Conservation (phyloP, 495 filamentous ascomycete species). For the Xylaria curta region DNA sequence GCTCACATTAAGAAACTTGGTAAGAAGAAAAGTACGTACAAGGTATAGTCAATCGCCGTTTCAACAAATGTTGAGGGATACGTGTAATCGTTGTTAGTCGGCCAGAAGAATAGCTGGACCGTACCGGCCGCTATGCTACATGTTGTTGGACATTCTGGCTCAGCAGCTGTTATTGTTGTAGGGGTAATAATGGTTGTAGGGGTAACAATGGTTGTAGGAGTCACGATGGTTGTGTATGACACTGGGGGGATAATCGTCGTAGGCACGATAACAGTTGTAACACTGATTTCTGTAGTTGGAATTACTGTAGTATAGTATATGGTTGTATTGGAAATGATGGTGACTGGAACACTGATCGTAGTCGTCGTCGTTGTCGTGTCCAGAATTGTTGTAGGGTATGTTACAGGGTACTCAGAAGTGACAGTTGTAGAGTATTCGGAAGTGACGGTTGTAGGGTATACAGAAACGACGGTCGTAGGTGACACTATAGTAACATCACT, state of each 20-base stretch:
- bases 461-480: constrained; percentile 5
- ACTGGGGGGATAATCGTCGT: constrained; percentile 26
- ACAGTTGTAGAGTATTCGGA: not conserved
- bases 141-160: constrained; percentile 32
- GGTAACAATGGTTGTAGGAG: constrained; percentile 18
- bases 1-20: not conserved
- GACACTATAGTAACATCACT: not conserved
- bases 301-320: constrained; percentile 22
- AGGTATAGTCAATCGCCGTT: constrained; percentile 40
- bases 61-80: constrained; percentile 45
- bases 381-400: not conserved
- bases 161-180: not conserved
- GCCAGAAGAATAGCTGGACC: constrained; percentile 46
- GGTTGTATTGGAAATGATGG: not conserved
- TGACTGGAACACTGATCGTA: not conserved
- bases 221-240: not conserved
- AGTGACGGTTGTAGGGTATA: not conserved
- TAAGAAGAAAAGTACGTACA: constrained; percentile 35
- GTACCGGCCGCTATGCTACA: constrained; percentile 46
- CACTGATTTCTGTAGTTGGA: constrained; percentile 15
- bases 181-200: not conserved
- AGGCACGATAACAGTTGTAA: constrained; percentile 10
- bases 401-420: not conserved
- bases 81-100: constrained; percentile 38
- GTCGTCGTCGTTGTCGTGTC: constrained; percentile 12